phyloP scores from a whole-genome alignment of 1,284 basidiomycete species.

The Irpex rosettiformis region DNA sequence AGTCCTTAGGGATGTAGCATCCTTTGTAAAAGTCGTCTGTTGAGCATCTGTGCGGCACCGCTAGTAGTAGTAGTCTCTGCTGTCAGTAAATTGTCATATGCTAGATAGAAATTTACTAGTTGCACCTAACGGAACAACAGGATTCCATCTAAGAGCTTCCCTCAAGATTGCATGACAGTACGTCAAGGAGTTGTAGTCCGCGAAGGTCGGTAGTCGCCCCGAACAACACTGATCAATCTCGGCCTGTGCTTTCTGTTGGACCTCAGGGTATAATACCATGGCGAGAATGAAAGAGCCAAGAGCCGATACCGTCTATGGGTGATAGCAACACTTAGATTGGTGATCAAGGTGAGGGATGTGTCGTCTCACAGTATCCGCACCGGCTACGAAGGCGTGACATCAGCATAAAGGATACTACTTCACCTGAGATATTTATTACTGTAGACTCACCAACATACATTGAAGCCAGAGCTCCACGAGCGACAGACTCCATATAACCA shows the following conservation, averaged over 20 bases:
- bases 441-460: constrained; percentile 10
- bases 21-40: constrained; percentile 7
- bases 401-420: background rate
- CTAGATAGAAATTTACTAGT: background rate
- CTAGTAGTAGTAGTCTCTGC: background rate
- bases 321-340: background rate
- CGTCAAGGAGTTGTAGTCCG: constrained; percentile 5
- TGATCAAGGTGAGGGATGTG: background rate
- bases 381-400: background rate
- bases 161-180: constrained; percentile 6
- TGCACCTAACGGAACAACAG: constrained; percentile 1
- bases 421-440: background rate
- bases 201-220: constrained; percentile 8
- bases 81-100: background rate
- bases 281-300: constrained; percentile 7
- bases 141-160: constrained; percentile 7
- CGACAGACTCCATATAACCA: constrained; percentile 4
- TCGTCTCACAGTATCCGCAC: constrained; percentile 6
- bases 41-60: background rate
- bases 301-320: constrained; percentile 3
- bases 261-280: constrained; percentile 5
- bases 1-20: constrained; percentile 5
- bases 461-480: constrained; percentile 1
- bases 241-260: background rate
- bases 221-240: constrained; percentile 4